Evolutionary conservation across 2,329 filamentous ascomycete genomes (phyloP).

Genomic region (Paecilomyces sp.): DNA sequence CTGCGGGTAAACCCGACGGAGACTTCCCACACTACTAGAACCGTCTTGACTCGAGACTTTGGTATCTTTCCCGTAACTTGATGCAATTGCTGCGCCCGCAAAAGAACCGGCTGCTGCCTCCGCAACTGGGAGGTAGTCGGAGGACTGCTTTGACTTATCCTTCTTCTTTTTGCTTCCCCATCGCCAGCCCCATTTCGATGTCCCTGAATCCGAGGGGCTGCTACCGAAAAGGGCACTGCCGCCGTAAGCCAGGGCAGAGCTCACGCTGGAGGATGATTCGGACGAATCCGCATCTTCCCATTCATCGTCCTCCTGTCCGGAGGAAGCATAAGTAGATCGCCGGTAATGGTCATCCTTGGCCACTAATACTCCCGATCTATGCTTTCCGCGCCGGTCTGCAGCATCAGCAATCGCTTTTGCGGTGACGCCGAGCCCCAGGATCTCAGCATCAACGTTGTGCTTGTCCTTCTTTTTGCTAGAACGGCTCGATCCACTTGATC

Average conservation of each 20-base stretch:
- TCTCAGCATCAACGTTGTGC: constrained; percentile 37
- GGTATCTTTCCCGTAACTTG: constrained; percentile 24
- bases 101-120: constrained; percentile 32
- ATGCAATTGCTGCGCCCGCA: constrained; percentile 34
- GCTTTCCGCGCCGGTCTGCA: constrained; percentile 24
- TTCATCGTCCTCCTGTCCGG: constrained; percentile 41
- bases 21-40: constrained; percentile 37
- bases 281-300: constrained; percentile 56
- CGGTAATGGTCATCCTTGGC: constrained; percentile 20
- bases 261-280: constrained; percentile 45
- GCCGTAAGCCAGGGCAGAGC: constrained; percentile 57
- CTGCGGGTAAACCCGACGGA: constrained; percentile 57
- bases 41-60: constrained; percentile 15
- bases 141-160: constrained; percentile 17
- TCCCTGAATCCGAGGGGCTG: constrained; percentile 45
- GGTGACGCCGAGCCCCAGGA: constrained; percentile 42
- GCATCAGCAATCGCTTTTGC: constrained; percentile 35
- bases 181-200: constrained; percentile 54
- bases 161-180: constrained; percentile 48
- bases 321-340: constrained; percentile 18
- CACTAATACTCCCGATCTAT: constrained; percentile 26
- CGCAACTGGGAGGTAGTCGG: constrained; percentile 4
- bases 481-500: constrained; percentile 21
- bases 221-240: constrained; percentile 39
- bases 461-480: constrained; percentile 21